A percentile compares a stretch with the other conserved stretches of the same genome.
Conservation (phyloP, 768 basidiomycete species). For the Porphyrellus cyaneotinctus region DNA sequence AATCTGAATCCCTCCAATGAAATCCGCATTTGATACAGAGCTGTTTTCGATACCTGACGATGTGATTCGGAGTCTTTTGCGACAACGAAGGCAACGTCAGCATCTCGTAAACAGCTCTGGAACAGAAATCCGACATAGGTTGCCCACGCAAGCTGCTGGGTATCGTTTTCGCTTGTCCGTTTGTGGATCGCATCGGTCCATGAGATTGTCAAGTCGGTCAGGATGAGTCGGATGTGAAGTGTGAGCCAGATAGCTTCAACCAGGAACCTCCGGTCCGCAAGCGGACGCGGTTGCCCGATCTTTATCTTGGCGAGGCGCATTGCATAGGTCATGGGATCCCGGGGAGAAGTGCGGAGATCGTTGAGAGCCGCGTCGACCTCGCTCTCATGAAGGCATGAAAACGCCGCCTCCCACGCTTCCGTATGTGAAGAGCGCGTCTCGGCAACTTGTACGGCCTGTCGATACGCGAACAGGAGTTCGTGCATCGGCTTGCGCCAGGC, state of each 20-base stretch:
- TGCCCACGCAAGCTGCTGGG: constrained; percentile 43
- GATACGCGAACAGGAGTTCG: constrained; percentile 39
- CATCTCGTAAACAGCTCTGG: constrained; percentile 44
- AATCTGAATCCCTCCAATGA: constrained; percentile 50
- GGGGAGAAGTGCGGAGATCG: constrained; percentile 36
- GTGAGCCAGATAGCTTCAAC: constrained; percentile 59
- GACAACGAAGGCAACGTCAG: constrained; percentile 41
- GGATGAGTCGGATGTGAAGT: constrained; percentile 47
- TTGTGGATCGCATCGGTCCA: constrained; percentile 38
- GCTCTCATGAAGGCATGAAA: constrained; percentile 46
- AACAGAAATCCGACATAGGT: constrained; percentile 45
- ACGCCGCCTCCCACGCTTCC: constrained; percentile 58
- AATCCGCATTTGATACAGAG: constrained; percentile 42
- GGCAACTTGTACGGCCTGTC: constrained; percentile 37
- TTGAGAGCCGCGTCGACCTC: constrained; percentile 37
- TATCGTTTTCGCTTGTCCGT: constrained; percentile 15
- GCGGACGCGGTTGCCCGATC: constrained; percentile 55
- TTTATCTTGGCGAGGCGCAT: constrained; percentile 48
- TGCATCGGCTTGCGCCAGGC: constrained; percentile 40
- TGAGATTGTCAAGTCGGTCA: constrained; percentile 41
- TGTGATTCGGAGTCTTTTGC: constrained; percentile 48
- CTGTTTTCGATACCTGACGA: constrained; percentile 48
- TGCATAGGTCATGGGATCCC: constrained; percentile 44
- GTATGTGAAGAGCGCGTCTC: constrained; percentile 51
- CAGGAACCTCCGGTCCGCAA: constrained; percentile 54